Conservation (phyloP, 129 eudicot genomes). For the Glebionis coronaria region DNA sequence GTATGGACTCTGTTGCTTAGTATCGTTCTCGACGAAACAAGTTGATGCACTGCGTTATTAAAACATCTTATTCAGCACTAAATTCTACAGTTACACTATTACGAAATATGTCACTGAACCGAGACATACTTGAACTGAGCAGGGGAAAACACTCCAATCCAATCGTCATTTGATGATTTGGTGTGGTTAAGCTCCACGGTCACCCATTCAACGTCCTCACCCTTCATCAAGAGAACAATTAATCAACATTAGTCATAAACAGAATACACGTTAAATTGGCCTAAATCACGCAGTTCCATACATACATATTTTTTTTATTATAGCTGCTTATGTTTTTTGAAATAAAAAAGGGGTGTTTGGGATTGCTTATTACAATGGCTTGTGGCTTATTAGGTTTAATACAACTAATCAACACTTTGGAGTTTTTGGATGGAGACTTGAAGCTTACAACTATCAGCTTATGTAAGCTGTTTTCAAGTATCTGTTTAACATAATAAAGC, state of each 20-base stretch:
- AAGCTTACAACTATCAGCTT: too few species aligned
- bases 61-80: neutral
- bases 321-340: neutral
- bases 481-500: too few species aligned
- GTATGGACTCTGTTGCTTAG: slow-evolving; percentile 51
- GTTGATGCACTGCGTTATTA: slow-evolving; percentile 51
- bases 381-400: too few species aligned
- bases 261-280: neutral
- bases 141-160: slow-evolving; percentile 97
- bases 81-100: neutral
- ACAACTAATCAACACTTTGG: too few species aligned
- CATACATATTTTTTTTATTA: neutral
- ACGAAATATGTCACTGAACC: neutral
- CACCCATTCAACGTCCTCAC: slow-evolving; percentile 82
- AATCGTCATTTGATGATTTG: slow-evolving; percentile 66
- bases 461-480: too few species aligned
- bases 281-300: neutral
- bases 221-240: slow-evolving; percentile 40
- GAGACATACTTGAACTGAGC: slow-evolving; percentile 69
- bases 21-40: slow-evolving; percentile 36
- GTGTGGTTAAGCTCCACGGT: slow-evolving; percentile 51
- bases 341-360: neutral
- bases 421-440: too few species aligned
- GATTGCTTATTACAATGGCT: too few species aligned
- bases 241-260: neutral